Conservation (phyloP, 805 yeast genomes). For the Nakazawaea ernobii region DNA sequence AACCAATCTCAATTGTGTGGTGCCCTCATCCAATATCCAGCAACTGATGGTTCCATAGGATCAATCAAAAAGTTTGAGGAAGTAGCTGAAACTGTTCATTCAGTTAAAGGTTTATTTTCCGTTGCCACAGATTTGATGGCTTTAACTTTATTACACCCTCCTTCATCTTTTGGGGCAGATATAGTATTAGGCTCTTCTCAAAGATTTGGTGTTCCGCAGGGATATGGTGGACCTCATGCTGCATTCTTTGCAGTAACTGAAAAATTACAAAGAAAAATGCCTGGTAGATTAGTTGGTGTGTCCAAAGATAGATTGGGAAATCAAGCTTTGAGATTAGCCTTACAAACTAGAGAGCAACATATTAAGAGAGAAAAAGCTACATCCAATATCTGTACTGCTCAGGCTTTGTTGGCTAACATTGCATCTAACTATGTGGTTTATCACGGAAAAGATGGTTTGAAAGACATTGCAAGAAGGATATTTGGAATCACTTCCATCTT, state of each 20-base stretch:
- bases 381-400: constrained; percentile 96
- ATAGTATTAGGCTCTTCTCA: constrained; percentile 90
- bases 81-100: constrained; percentile 63
- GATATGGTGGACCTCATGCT: constrained; percentile 98
- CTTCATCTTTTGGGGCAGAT: constrained; percentile 84
- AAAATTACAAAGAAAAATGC: constrained; percentile 82
- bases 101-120: constrained; percentile 65
- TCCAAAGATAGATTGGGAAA: constrained; percentile 89
- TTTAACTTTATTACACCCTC: constrained; percentile 78
- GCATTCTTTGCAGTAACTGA: constrained; percentile 91
- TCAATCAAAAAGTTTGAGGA: constrained; percentile 41
- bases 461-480: constrained; percentile 70
- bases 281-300: constrained; percentile 93
- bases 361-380: constrained; percentile 97
- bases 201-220: constrained; percentile 96
- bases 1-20: constrained; percentile 55
- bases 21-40: constrained; percentile 85
- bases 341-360: constrained; percentile 98
- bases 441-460: constrained; percentile 88
- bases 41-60: constrained; percentile 69
- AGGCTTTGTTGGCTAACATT: constrained; percentile 91
- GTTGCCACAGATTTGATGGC: constrained; percentile 94
- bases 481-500: constrained; percentile 68
- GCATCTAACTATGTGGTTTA: constrained; percentile 94
- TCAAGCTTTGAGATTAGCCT: constrained; percentile 84